Evolutionary conservation across 768 basidiomycete genomes (phyloP).

Genomic region (Xerocomellus amylosporus): DNA sequence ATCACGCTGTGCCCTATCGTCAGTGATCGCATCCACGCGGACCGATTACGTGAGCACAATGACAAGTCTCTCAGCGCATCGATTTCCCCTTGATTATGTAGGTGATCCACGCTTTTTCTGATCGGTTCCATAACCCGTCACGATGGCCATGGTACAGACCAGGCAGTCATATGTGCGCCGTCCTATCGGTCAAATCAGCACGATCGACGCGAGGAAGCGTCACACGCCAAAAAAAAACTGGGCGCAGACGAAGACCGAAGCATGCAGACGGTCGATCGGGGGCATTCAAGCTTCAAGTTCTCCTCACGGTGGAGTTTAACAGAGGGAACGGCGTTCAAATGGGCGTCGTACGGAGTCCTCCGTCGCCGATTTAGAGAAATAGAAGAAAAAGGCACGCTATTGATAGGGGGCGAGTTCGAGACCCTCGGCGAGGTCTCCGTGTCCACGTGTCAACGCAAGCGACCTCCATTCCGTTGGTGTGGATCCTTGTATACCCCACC

Average conservation of each 20-base stretch:
- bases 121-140: conserved; percentile 9
- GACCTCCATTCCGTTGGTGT: not conserved
- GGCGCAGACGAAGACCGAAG: not conserved
- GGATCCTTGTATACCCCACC: not conserved
- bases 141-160: not conserved
- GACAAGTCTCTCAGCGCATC: not conserved
- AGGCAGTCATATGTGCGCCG: not conserved
- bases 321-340: too few species aligned
- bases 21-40: not conserved
- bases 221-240: not conserved
- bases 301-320: not conserved
- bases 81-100: not conserved
- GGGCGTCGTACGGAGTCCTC: not conserved
- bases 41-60: not conserved
- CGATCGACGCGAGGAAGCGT: not conserved
- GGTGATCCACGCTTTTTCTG: conserved; percentile 14
- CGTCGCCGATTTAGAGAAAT: too few species aligned
- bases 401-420: not conserved
- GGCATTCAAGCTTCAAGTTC: too few species aligned
- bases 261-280: not conserved
- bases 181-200: not conserved
- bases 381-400: not conserved
- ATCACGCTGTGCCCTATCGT: conserved; percentile 7
- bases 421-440: not conserved
- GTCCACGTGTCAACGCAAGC: not conserved